phyloP scores from a whole-genome alignment of 352 stramenopile species.

The Globisporangium sylvaticum region DNA sequence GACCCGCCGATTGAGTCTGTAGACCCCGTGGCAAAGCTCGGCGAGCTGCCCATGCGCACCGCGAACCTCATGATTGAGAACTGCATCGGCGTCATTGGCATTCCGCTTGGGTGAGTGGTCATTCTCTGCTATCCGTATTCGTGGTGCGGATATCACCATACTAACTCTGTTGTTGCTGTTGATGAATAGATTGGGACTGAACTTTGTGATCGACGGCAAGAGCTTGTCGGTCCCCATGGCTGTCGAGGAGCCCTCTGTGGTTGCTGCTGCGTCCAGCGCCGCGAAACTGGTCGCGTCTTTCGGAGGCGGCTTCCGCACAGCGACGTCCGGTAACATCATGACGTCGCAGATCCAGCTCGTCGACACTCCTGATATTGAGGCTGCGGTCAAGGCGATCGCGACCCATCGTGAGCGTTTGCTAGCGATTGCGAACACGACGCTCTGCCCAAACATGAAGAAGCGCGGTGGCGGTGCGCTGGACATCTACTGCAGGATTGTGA shows the following conservation, averaged over 20 bases:
- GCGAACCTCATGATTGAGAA: constrained; percentile 90
- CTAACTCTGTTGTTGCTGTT: not conserved
- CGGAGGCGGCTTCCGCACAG: constrained; percentile 68
- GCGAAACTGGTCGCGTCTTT: constrained; percentile 76
- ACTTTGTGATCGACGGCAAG: constrained; percentile 84
- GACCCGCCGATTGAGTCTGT: constrained; percentile 14
- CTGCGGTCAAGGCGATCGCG: constrained; percentile 49
- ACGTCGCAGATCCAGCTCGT: constrained; percentile 85
- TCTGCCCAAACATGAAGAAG: constrained; percentile 86
- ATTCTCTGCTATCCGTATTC: not conserved
- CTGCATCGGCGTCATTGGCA: constrained; percentile 81
- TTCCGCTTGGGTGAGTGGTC: constrained; percentile 63
- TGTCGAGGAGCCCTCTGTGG: constrained; percentile 82
- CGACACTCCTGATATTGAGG: constrained; percentile 55
- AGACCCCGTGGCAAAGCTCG: constrained; percentile 44
- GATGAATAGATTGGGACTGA: constrained; percentile 54
- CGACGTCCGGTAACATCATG: constrained; percentile 82
- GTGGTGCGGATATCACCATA: not conserved
- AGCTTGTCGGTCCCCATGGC: constrained; percentile 80
- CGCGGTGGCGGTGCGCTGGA: constrained; percentile 73
- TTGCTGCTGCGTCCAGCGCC: constrained; percentile 77
- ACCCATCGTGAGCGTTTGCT: constrained; percentile 55
- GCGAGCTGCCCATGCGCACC: constrained; percentile 67
- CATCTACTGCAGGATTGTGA: constrained; percentile 80
- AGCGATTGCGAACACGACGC: constrained; percentile 65